Evolutionary conservation across 371 early-diverging fungal genomes (phyloP).

Genomic region (Mycotypha africana): DNA sequence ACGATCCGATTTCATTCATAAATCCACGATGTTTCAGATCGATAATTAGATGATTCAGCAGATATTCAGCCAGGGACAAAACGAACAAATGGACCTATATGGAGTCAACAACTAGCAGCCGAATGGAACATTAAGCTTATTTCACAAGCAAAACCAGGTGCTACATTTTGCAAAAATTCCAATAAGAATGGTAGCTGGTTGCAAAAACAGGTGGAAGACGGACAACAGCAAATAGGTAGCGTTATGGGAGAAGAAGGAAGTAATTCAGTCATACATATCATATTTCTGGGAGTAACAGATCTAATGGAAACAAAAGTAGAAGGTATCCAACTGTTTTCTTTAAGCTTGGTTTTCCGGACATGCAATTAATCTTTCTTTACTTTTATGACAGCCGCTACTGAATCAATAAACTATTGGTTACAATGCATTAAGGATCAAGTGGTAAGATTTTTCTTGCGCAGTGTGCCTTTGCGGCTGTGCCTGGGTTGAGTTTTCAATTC

Average conservation of each 20-base stretch:
- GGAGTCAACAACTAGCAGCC: slow-evolving; percentile 30
- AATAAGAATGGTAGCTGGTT: slow-evolving; percentile 10
- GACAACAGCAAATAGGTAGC: neutral
- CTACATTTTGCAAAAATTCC: slow-evolving; percentile 16
- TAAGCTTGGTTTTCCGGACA: no score
- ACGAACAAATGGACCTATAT: slow-evolving; percentile 36
- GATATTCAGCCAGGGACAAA: slow-evolving; percentile 9
- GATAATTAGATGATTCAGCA: no score
- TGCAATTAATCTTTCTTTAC: neutral
- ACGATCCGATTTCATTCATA: no score
- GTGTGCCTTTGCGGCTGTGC: no score
- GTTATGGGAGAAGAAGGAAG: no score
- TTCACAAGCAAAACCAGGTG: slow-evolving; percentile 24
- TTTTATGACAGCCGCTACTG: neutral
- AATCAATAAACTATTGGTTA: slow-evolving; percentile 12
- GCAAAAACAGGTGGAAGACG: slow-evolving; percentile 6
- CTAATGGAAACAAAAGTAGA: slow-evolving; percentile 15
- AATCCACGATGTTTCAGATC: no score
- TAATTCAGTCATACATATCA: slow-evolving; percentile 20
- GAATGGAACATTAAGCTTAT: slow-evolving; percentile 22
- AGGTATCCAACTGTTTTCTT: neutral
- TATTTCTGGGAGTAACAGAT: slow-evolving; percentile 35
- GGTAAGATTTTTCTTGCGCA: no score
- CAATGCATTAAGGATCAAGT: slow-evolving; percentile 26
- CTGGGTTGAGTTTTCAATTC: neutral